Percentiles rank a stretch among this genome's conserved stretches.
Evolutionary conservation across 306 rosid species (phyloP).

Genomic region (Citrullus amarus): DNA sequence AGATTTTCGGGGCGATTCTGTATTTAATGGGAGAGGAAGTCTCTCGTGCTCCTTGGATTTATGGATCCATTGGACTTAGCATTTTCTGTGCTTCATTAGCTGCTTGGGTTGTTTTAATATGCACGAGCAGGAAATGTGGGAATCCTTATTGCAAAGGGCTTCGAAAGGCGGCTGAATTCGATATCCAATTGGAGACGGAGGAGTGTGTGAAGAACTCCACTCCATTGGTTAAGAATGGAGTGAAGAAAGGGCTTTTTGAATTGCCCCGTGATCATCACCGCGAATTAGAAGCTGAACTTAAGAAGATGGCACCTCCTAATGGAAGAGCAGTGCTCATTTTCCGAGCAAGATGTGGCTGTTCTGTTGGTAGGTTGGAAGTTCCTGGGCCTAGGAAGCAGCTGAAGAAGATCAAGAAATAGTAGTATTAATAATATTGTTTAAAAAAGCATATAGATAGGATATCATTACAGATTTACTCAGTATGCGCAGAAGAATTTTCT

Average conservation of each 20-base stretch:
- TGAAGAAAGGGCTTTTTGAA: slow-evolving; percentile 68
- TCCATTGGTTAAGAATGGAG: slow-evolving; percentile 29
- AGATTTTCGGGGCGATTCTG: slow-evolving; percentile 18
- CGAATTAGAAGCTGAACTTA: slow-evolving; percentile 87
- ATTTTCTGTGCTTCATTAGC: slow-evolving; percentile 52
- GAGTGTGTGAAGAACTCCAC: slow-evolving; percentile 77
- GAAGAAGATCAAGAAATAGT: slow-evolving; percentile 82
- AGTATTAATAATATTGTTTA: neutral
- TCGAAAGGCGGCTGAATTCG: slow-evolving; percentile 73
- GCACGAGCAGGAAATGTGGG: slow-evolving; percentile 62
- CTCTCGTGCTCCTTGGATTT: slow-evolving; percentile 52
- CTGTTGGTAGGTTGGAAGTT: slow-evolving; percentile 93
- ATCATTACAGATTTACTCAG: slow-evolving; percentile 8
- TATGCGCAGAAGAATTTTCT: slow-evolving; percentile 27
- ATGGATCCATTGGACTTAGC: slow-evolving; percentile 49
- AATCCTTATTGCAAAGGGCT: slow-evolving; percentile 77
- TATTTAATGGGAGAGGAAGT: slow-evolving; percentile 58
- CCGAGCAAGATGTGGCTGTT: slow-evolving; percentile 89
- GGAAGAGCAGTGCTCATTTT: slow-evolving; percentile 83
- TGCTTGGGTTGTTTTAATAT: slow-evolving; percentile 54
- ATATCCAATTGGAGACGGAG: slow-evolving; percentile 91
- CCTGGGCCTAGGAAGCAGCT: slow-evolving; percentile 59
- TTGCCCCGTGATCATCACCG: slow-evolving; percentile 80
- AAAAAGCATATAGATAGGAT: slow-evolving; percentile 2
- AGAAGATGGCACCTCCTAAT: slow-evolving; percentile 91